A percentile compares a stretch with the other conserved stretches of the same genome.
Conservation (phyloP, 2,329 filamentous ascomycete genomes). For the Alternaria burnsii region DNA sequence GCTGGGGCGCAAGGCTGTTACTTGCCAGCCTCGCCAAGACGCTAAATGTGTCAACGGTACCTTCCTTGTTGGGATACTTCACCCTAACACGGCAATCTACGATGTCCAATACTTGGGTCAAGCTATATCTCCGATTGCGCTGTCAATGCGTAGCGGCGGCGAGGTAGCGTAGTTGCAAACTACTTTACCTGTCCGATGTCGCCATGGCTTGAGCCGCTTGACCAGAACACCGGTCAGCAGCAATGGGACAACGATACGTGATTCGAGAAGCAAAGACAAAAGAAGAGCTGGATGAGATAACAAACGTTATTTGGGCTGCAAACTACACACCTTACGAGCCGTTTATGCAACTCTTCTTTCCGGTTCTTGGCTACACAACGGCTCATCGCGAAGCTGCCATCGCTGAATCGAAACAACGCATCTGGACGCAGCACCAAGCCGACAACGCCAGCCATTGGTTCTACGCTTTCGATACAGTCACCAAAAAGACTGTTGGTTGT, state of each 20-base stretch:
- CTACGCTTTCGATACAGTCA: constrained; percentile 38
- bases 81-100: constrained; percentile 35
- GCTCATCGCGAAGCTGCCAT: constrained; percentile 38
- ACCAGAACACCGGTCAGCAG: constrained; percentile 20
- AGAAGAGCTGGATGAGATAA: constrained; percentile 41
- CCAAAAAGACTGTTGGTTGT: constrained; percentile 36
- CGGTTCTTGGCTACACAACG: constrained; percentile 39
- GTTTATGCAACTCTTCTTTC: constrained; percentile 46
- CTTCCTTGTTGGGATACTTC: constrained; percentile 35
- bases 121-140: constrained; percentile 39
- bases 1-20: constrained; percentile 25
- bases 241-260: constrained; percentile 33
- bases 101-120: constrained; percentile 28
- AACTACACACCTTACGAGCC: constrained; percentile 49
- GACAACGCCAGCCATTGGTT: constrained; percentile 46
- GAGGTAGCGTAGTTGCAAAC: constrained; percentile 16
- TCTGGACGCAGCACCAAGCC: constrained; percentile 39
- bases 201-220: constrained; percentile 34
- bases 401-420: constrained; percentile 40
- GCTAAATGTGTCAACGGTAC: constrained; percentile 28
- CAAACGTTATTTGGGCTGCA: constrained; percentile 47
- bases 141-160: constrained; percentile 30
- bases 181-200: constrained; percentile 29
- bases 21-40: constrained; percentile 35
- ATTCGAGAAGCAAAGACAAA: constrained; percentile 37